Conservation (phyloP, 768 basidiomycete genomes). For the Phanerodontia chrysosporium region DNA sequence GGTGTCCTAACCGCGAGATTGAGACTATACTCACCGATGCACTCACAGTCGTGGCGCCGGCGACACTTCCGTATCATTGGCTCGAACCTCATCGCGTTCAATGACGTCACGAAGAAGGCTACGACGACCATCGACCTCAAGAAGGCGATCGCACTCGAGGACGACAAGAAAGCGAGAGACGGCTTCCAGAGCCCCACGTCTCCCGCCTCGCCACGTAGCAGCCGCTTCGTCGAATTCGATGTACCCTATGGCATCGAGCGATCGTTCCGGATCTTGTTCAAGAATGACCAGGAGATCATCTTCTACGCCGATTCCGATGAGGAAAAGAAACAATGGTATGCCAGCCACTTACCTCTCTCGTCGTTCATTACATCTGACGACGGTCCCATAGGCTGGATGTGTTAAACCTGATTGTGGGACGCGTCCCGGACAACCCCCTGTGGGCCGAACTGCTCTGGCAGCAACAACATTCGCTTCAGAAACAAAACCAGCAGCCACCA, state of each 20-base stretch:
- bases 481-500: constrained; percentile 17
- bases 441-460: constrained; percentile 94
- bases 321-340: constrained; percentile 84
- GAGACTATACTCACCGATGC: constrained; percentile 4
- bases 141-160: constrained; percentile 73
- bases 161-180: constrained; percentile 60
- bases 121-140: constrained; percentile 89
- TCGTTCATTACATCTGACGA: constrained; percentile 1
- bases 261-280: constrained; percentile 83
- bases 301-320: constrained; percentile 92
- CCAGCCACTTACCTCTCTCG: background rate
- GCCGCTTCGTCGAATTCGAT: constrained; percentile 55
- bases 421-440: constrained; percentile 86
- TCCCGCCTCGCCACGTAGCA: constrained; percentile 30
- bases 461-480: constrained; percentile 50
- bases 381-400: constrained; percentile 68
- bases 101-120: constrained; percentile 87
- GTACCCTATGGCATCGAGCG: constrained; percentile 68
- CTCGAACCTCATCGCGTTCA: constrained; percentile 83
- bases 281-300: constrained; percentile 69
- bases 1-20: background rate
- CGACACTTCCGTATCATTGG: constrained; percentile 83
- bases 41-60: constrained; percentile 74
- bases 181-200: constrained; percentile 43
- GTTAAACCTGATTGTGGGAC: constrained; percentile 77